Percentiles rank a stretch among this genome's conserved stretches.
Conservation (phyloP, 441 rosid species). For the Adansonia madagascariensis region DNA sequence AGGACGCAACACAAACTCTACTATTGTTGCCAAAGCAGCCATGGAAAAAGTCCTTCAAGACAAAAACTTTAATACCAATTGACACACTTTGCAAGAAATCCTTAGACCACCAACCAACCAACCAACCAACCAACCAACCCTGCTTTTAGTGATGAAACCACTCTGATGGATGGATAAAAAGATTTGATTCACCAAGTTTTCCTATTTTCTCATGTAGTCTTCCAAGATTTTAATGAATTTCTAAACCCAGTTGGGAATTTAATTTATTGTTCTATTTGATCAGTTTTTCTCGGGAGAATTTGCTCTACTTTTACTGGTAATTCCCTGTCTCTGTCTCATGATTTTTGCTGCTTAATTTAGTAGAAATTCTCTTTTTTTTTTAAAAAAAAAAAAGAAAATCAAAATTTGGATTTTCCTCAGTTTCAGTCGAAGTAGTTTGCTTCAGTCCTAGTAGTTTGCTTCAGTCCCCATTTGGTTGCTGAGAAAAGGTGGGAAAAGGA, state of each 20-base stretch:
- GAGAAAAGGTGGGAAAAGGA: conserved; percentile 10
- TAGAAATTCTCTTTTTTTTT: background rate
- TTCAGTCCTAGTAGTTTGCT: background rate
- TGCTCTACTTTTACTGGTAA: conserved; percentile 40
- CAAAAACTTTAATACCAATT: conserved; percentile 39
- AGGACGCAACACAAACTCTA: conserved; percentile 36
- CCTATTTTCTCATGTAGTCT: conserved; percentile 30
- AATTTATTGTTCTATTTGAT: conserved; percentile 29
- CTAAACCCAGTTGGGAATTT: conserved; percentile 38
- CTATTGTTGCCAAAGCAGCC: too few relatives aligned
- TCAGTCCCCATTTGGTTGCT: background rate
- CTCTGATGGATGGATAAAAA: conserved; percentile 38
- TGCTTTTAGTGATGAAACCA: conserved; percentile 26
- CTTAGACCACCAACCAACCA: conserved; percentile 32
- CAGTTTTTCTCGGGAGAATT: conserved; percentile 29
- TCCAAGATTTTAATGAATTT: conserved; percentile 28
- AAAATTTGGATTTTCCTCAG: background rate
- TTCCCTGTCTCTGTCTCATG: conserved; percentile 27
- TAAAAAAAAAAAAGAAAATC: too few relatives aligned
- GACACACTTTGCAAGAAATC: conserved; percentile 36
- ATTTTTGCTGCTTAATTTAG: conserved; percentile 15
- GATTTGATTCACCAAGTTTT: conserved; percentile 27
- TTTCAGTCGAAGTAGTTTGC: background rate
- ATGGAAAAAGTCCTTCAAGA: conserved; percentile 33
- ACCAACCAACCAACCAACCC: conserved; percentile 17